Percentiles rank a stretch among this genome's conserved stretches.
phyloP scores from a whole-genome alignment of 139 green algal genomes.

The Monoraphidium neglectum region DNA sequence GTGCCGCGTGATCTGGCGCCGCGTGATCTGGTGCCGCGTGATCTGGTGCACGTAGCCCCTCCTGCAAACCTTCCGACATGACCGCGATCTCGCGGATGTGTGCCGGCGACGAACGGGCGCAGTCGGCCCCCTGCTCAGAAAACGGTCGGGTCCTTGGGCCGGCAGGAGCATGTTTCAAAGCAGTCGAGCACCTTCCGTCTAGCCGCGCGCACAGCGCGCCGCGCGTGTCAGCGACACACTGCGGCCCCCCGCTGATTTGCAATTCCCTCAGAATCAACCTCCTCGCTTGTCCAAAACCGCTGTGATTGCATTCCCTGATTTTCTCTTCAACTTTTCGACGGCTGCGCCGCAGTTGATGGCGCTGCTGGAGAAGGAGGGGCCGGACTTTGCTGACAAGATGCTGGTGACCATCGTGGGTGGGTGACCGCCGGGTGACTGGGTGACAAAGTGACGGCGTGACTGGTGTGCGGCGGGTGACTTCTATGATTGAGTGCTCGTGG shows the following conservation, averaged over 20 bases:
- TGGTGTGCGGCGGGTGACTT: not conserved
- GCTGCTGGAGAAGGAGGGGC: constrained; percentile 67
- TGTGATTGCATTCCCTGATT: not conserved
- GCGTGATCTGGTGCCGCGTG: not conserved
- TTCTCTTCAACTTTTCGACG: not conserved
- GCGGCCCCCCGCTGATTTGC: not conserved
- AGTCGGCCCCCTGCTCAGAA: too few species aligned
- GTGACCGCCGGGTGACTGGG: not conserved
- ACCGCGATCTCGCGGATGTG: too few species aligned
- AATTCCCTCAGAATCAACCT: not conserved
- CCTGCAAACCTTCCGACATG: too few species aligned
- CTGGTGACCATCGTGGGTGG: constrained; percentile 66
- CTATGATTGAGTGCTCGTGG: not conserved
- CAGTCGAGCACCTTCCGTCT: too few species aligned
- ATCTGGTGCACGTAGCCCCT: too few species aligned
- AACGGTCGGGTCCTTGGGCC: too few species aligned
- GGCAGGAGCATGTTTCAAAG: too few species aligned
- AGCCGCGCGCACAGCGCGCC: too few species aligned
- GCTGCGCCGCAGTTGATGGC: constrained; percentile 73
- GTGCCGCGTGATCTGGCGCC: not conserved
- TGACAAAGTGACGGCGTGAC: not conserved
- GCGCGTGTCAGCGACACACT: not conserved
- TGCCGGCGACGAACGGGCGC: too few species aligned
- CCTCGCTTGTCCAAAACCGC: not conserved
- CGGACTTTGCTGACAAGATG: constrained; percentile 51